A percentile compares a stretch with the other conserved stretches of the same genome.
Conservation (phyloP, 1,139 yeast genomes). For the Diutina rugosa region DNA sequence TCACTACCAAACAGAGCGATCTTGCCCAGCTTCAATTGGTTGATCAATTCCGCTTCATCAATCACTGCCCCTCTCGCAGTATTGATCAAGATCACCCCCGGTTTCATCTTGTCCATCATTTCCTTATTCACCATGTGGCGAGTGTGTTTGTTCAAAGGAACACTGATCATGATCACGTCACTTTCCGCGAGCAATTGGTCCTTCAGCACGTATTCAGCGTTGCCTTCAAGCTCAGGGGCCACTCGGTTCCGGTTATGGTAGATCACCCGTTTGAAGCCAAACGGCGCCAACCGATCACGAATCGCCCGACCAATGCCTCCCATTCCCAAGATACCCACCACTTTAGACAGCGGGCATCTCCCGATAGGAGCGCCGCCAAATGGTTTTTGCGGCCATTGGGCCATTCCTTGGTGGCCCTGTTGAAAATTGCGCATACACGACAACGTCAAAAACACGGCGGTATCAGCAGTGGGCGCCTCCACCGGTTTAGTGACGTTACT, state of each 20-base stretch:
- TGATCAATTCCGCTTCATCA: conserved; percentile 51
- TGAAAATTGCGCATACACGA: conserved; percentile 22
- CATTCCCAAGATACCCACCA: conserved; percentile 59
- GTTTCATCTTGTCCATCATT: conserved; percentile 44
- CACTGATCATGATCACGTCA: conserved; percentile 49
- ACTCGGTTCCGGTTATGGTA: conserved; percentile 51
- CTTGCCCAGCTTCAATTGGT: conserved; percentile 54
- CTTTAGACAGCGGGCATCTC: conserved; percentile 44
- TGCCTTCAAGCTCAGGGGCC: conserved; percentile 40
- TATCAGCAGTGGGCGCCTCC: conserved; percentile 61
- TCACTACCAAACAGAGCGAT: conserved; percentile 69
- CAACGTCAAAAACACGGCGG: conserved; percentile 9
- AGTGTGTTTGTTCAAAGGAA: conserved; percentile 51
- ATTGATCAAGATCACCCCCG: conserved; percentile 51
- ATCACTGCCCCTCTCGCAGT: conserved; percentile 70
- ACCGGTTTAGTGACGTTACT: conserved; percentile 9
- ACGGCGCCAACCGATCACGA: conserved; percentile 46
- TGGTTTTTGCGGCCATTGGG: conserved; percentile 35
- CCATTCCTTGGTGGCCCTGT: conserved; percentile 27
- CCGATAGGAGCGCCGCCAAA: conserved; percentile 13
- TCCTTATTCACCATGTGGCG: conserved; percentile 43
- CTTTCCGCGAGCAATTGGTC: conserved; percentile 42
- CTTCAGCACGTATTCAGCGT: conserved; percentile 40
- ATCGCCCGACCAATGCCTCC: conserved; percentile 72
- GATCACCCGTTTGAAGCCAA: conserved; percentile 46